phyloP scores from a whole-genome alignment of 2,329 filamentous ascomycete genomes.

The Chrysoporthe cubensis region DNA sequence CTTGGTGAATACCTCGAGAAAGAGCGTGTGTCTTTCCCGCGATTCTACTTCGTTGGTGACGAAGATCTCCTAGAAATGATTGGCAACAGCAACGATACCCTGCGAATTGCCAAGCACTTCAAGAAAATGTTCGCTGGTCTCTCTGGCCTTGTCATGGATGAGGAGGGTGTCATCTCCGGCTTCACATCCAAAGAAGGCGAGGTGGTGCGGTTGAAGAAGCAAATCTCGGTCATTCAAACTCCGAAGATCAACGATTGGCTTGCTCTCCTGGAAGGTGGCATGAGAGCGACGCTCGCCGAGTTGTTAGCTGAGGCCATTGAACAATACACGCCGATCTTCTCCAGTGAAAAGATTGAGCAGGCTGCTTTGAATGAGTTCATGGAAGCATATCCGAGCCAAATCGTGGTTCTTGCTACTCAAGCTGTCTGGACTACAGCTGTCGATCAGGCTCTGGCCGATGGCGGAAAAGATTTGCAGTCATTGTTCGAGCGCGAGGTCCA shows the following conservation, averaged over 20 bases:
- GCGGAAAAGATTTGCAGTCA: conserved; percentile 68
- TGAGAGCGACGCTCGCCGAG: conserved; percentile 93
- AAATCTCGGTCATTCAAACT: conserved; percentile 89
- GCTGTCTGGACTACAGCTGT: conserved; percentile 91
- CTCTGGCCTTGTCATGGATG: conserved; percentile 86
- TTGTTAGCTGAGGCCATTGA: conserved; percentile 84
- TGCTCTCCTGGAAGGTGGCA: conserved; percentile 85
- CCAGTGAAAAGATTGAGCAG: conserved; percentile 70
- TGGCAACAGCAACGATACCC: conserved; percentile 96
- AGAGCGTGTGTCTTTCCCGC: conserved; percentile 94
- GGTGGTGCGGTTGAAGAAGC: conserved; percentile 81
- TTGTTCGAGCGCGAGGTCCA: conserved; percentile 84
- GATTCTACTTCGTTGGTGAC: conserved; percentile 99
- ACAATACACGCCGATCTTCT: conserved; percentile 79
- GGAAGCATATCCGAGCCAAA: conserved; percentile 83
- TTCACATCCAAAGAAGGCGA: conserved; percentile 97
- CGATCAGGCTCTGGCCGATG: conserved; percentile 73
- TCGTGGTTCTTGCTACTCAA: conserved; percentile 93
- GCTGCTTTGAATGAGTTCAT: conserved; percentile 80
- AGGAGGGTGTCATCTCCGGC: conserved; percentile 85
- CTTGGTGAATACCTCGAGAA: conserved; percentile 98
- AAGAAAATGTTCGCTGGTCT: conserved; percentile 99
- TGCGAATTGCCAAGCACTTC: conserved; percentile 97
- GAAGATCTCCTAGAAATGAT: conserved; percentile 99
- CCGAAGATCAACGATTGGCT: conserved; percentile 99